Percentiles rank a stretch among this genome's conserved stretches.
Conservation (phyloP, 768 basidiomycete genomes). For the Phylloporus rhodoxanthus region DNA sequence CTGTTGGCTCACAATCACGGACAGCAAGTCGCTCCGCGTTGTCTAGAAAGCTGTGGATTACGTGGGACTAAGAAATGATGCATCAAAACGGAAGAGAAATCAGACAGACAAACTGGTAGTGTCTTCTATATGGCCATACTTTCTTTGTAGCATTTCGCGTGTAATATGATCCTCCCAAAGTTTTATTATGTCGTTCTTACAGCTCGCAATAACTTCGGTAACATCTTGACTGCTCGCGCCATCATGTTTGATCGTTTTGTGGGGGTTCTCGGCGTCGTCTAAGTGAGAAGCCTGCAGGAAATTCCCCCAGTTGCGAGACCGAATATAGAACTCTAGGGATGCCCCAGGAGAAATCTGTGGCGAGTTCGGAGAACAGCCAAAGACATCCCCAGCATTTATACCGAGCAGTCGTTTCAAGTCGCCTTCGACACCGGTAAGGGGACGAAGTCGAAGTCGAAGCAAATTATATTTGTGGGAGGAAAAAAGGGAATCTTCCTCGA, state of each 20-base stretch:
- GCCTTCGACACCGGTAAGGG: conserved; percentile 54
- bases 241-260: conserved; percentile 12
- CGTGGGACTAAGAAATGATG: not conserved
- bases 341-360: conserved; percentile 37
- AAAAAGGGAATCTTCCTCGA: conserved; percentile 26
- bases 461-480: conserved; percentile 49
- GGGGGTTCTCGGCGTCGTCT: conserved; percentile 4
- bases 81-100: not conserved
- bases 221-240: conserved; percentile 33
- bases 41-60: conserved; percentile 52
- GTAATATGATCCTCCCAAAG: conserved; percentile 59
- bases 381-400: conserved; percentile 35
- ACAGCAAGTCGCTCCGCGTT: conserved; percentile 60
- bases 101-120: conserved; percentile 58
- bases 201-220: conserved; percentile 50
- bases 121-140: conserved; percentile 50
- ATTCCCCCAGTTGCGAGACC: conserved; percentile 42
- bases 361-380: conserved; percentile 29
- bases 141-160: conserved; percentile 41
- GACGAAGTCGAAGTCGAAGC: conserved; percentile 56
- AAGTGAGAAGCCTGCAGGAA: conserved; percentile 28
- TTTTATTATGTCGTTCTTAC: conserved; percentile 56
- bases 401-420: conserved; percentile 61
- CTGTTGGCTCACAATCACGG: conserved; percentile 56
- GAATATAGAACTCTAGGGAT: conserved; percentile 45